A percentile compares a stretch with the other conserved stretches of the same genome.
These are phyloP conservation scores for Turritis glabra DNA, from an alignment of 345 rosid species.

Conservation along the genomic window DNA sequence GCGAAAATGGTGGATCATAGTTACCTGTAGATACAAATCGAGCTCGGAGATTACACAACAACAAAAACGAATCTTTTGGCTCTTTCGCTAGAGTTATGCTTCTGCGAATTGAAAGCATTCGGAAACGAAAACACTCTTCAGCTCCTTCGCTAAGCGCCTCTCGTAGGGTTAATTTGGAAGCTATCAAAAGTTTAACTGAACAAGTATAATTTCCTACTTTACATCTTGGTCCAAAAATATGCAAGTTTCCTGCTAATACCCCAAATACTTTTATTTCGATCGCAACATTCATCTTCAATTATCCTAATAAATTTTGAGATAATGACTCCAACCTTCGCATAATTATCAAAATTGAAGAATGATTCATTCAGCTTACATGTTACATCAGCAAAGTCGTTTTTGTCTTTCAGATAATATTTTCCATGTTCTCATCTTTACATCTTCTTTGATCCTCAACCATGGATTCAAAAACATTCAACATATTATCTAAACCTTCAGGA, in stretches of 20 bases:
- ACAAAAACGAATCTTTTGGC: conserved; percentile 3
- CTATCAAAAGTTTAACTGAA: neutral
- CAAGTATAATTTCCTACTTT: conserved; percentile 1
- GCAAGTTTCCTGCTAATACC: neutral
- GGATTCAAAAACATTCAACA: conserved; percentile 72
- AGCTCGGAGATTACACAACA: conserved; percentile 13
- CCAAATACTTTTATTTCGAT: neutral
- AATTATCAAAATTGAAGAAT: neutral
- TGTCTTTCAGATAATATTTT: conserved; percentile 19
- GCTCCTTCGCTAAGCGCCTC: neutral
- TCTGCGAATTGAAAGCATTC: conserved; percentile 36
- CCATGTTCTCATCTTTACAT: conserved; percentile 58
- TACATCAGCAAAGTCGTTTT: conserved; percentile 15
- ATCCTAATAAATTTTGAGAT: neutral
- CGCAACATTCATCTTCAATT: neutral
- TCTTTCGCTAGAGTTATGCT: conserved; percentile 24
- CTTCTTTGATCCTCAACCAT: conserved; percentile 83
- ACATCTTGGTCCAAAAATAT: neutral
- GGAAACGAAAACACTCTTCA: neutral
- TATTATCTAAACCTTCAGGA: conserved; percentile 51
- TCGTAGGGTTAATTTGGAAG: neutral
- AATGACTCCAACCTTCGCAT: neutral
- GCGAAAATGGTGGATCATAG: conserved; percentile 44
- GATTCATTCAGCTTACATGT: neutral
- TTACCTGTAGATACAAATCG: conserved; percentile 37